Conservation (phyloP, 2,329 filamentous ascomycete species). For the Ceratocystis cubensis region DNA sequence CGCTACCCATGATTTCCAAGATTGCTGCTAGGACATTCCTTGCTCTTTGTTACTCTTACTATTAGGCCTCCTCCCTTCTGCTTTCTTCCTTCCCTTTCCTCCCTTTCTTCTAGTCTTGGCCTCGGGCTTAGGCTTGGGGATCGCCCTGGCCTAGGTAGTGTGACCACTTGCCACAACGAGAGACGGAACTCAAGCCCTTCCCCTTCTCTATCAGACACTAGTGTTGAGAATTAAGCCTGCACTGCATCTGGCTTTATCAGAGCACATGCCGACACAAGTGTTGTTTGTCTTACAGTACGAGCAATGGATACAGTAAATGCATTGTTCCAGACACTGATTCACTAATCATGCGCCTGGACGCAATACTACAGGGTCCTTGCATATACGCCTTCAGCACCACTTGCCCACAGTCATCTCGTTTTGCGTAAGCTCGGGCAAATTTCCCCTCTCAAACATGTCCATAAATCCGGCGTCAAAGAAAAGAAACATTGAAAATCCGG, state of each 20-base stretch:
- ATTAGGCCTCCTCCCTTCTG: neutral
- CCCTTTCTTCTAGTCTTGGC: neutral
- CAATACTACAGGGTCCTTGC: neutral
- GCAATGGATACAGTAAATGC: too few species aligned
- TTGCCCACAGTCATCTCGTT: too few species aligned
- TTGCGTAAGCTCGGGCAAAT: neutral
- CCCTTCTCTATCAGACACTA: neutral
- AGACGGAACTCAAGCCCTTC: neutral
- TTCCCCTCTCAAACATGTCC: too few species aligned
- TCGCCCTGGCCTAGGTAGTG: neutral
- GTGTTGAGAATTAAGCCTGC: neutral
- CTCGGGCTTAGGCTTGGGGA: neutral
- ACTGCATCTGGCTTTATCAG: too few species aligned
- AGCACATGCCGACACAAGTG: too few species aligned
- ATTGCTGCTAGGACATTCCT: neutral
- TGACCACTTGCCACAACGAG: neutral
- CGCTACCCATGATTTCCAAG: neutral
- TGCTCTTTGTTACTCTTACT: neutral
- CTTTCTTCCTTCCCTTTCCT: neutral
- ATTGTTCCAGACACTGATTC: neutral
- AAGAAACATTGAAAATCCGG: too few species aligned
- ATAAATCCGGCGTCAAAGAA: too few species aligned
- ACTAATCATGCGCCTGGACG: neutral
- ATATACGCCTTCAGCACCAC: neutral
- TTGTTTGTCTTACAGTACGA: too few species aligned